A percentile compares a stretch with the other conserved stretches of the same genome.
Conservation (phyloP, 176 grass and related monocot species). For the Puccinellia tenuiflora region DNA sequence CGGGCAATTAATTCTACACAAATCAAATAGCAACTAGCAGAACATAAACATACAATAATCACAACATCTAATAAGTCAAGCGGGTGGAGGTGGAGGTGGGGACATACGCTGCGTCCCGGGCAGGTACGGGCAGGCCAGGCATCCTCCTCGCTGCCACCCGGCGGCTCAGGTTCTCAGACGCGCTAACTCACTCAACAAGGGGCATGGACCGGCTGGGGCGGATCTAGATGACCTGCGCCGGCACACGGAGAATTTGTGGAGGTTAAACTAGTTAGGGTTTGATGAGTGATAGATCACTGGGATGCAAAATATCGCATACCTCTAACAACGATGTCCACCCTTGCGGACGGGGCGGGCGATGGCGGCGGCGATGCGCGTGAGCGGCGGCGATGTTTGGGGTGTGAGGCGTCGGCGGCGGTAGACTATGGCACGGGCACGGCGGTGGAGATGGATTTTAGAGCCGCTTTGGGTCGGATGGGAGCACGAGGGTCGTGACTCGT, state of each 20-base stretch:
- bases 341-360: background rate
- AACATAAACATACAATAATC: background rate
- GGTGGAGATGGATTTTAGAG: background rate
- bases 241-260: background rate
- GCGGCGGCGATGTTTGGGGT: background rate
- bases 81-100: background rate
- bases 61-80: background rate
- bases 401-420: background rate
- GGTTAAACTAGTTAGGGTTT: background rate
- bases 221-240: background rate
- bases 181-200: background rate
- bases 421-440: background rate
- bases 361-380: background rate
- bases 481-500: background rate
- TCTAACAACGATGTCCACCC: background rate
- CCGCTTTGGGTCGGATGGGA: background rate
- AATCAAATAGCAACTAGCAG: background rate
- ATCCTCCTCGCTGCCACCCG: constrained; percentile 6
- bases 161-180: background rate
- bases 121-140: constrained; percentile 24
- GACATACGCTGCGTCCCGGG: constrained; percentile 1
- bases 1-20: background rate
- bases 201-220: background rate
- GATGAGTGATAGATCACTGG: constrained; percentile 6
- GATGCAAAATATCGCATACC: background rate